A percentile compares a stretch with the other conserved stretches of the same genome.
These are phyloP conservation scores for Lactifluus hygrophoroides DNA, from an alignment of 768 basidiomycete genomes.

Conservation along the genomic window DNA sequence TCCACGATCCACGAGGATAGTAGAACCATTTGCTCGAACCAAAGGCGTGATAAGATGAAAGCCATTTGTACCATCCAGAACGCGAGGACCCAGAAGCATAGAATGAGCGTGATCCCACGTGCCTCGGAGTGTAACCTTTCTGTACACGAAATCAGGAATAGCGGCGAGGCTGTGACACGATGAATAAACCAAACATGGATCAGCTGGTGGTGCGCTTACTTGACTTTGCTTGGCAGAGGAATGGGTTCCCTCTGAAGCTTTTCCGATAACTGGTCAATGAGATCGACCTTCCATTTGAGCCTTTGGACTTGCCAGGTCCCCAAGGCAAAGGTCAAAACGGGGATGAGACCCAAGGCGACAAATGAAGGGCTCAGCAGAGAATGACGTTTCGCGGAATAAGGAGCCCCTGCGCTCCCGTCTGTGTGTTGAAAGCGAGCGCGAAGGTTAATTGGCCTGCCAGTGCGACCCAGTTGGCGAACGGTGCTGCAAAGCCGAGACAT, in stretches of 20 bases:
- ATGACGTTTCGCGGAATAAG: constrained; percentile 49
- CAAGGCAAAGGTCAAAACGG: constrained; percentile 81
- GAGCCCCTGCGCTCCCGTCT: background rate
- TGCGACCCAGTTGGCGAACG: constrained; percentile 1
- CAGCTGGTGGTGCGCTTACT: constrained; percentile 44
- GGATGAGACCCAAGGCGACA: constrained; percentile 73
- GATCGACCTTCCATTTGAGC: constrained; percentile 86
- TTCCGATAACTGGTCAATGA: constrained; percentile 91
- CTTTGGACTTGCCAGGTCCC: constrained; percentile 93
- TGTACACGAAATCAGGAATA: constrained; percentile 82
- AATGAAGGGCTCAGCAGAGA: constrained; percentile 63
- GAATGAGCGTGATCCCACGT: constrained; percentile 70
- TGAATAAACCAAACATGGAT: constrained; percentile 19
- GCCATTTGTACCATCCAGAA: constrained; percentile 82
- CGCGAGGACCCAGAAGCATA: constrained; percentile 77
- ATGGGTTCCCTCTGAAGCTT: constrained; percentile 78
- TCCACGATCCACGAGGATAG: constrained; percentile 87
- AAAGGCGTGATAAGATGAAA: constrained; percentile 86
- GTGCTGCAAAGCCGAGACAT: background rate
- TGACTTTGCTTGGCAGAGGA: constrained; percentile 71
- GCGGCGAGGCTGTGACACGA: constrained; percentile 46
- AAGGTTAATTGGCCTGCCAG: background rate
- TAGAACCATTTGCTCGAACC: constrained; percentile 67
- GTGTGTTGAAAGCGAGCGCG: constrained; percentile 12
- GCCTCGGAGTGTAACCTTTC: constrained; percentile 74